Evolutionary conservation across 371 early-diverging fungal genomes (phyloP).

Genomic region (Mycotypha africana): DNA sequence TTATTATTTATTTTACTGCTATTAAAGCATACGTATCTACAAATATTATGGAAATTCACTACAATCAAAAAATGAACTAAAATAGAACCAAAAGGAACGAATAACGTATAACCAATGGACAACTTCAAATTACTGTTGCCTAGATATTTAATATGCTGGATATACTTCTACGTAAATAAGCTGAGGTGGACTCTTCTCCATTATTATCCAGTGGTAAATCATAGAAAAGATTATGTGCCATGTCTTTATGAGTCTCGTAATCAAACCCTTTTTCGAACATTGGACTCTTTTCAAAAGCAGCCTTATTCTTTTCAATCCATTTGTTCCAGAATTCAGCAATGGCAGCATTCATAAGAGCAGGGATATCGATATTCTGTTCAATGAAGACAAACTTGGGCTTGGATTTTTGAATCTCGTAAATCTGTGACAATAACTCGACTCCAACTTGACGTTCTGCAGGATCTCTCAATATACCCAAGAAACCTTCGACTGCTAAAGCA

Average conservation of each 20-base stretch:
- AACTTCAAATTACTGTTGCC: too few species aligned
- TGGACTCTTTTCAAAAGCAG: constrained; percentile 15
- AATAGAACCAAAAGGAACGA: background rate
- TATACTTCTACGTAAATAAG: constrained; percentile 43
- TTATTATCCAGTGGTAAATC: constrained; percentile 74
- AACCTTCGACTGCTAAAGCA: constrained; percentile 72
- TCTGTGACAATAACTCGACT: constrained; percentile 65
- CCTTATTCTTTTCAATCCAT: constrained; percentile 51
- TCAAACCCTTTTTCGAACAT: constrained; percentile 26
- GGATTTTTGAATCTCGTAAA: constrained; percentile 55
- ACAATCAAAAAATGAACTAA: too few species aligned
- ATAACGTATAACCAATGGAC: too few species aligned
- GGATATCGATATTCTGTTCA: constrained; percentile 53
- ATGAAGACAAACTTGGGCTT: constrained; percentile 56
- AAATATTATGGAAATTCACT: too few species aligned
- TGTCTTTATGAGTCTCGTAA: constrained; percentile 57
- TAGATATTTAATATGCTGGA: constrained; percentile 5
- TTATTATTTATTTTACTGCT: too few species aligned
- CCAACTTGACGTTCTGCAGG: constrained; percentile 85
- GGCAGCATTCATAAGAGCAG: constrained; percentile 60
- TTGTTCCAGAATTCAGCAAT: constrained; percentile 62
- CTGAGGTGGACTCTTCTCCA: constrained; percentile 57
- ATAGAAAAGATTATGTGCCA: constrained; percentile 73
- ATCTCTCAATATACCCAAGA: constrained; percentile 64
- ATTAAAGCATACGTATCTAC: too few species aligned